Percentiles rank a stretch among this genome's conserved stretches.
phyloP scores from a whole-genome alignment of 164 flowering plant genomes.

The Houttuynia cordata region DNA sequence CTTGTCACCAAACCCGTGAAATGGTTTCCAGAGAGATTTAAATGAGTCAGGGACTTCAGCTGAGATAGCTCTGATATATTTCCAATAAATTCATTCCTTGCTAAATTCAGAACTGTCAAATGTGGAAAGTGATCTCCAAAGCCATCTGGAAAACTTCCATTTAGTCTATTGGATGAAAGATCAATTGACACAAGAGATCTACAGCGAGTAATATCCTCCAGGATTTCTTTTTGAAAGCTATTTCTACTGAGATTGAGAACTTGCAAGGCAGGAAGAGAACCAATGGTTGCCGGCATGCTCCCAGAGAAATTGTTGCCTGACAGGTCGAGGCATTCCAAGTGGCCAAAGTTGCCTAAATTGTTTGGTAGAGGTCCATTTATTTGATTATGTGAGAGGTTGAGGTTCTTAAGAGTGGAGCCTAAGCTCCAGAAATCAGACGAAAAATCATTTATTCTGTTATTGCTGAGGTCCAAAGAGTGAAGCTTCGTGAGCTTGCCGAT shows the following conservation, averaged over 20 bases:
- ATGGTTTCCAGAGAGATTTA: conserved; percentile 58
- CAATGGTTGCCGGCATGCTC: conserved; percentile 43
- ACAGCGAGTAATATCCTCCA: conserved; percentile 38
- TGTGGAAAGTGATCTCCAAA: conserved; percentile 54
- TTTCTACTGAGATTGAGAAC: conserved; percentile 45
- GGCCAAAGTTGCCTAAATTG: conserved; percentile 70
- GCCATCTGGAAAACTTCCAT: conserved; percentile 52
- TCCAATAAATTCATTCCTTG: conserved; percentile 54
- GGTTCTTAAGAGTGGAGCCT: conserved; percentile 34
- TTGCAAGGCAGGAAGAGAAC: conserved; percentile 37
- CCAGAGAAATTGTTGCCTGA: conserved; percentile 58
- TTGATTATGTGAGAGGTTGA: conserved; percentile 56
- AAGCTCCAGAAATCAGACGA: conserved; percentile 83
- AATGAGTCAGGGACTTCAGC: conserved; percentile 33
- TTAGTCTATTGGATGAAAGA: conserved; percentile 43
- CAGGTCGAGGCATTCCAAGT: conserved; percentile 46
- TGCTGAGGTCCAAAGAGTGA: conserved; percentile 69
- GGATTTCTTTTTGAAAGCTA: conserved; percentile 37
- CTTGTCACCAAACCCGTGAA: conserved; percentile 63
- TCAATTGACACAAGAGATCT: conserved; percentile 38
- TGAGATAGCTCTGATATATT: conserved; percentile 39
- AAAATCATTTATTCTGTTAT: conserved; percentile 53
- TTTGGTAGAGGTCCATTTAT: conserved; percentile 48
- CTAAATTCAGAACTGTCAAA: conserved; percentile 47
- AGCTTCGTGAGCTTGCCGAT: conserved; percentile 71